Evolutionary conservation across 495 filamentous ascomycete species (phyloP), one percentile per base, ranked within the genome.

Genomic region (Pseudevernia furfuracea): DNA sequence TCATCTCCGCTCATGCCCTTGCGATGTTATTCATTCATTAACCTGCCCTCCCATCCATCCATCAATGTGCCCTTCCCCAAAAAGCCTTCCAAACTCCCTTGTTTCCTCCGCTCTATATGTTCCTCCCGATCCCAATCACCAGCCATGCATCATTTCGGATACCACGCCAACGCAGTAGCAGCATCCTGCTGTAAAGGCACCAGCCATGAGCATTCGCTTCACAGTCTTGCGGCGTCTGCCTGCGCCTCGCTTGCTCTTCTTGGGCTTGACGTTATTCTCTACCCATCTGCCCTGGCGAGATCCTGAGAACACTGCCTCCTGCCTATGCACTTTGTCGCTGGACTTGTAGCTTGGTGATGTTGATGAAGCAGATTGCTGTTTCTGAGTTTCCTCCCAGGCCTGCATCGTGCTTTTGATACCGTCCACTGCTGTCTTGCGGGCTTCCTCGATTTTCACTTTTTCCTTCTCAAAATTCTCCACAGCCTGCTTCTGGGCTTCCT

Each of bases 81-180:
- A 21, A 1, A 28, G 28, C 30, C 28, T 15, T 55, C 52, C 30
- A 3, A 6, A 34, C 17, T 55, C 30, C 52, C 9, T 32, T 43
- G 1, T 41, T 32, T 19, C 11, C 11, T 53, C 30, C 21, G 3
- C 46, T 59, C 23, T 41, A 52, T 58, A 25, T 15, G 21, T 59
- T 59, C 15, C 9, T 43, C 36, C 25, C 41, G 4, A 17, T 23
- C 23, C 44, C 19, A 53, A 19, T 49, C 25, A 38, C 15, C 17
- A 61, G 61, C 46, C 59, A 32, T 81, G 85, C 71, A 90, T 85
- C 62, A 82, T 86, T 69, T 92, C 87, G 8, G 76, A 74, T 19
- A 86, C 80, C n/a, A 87, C 87, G 5, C 87, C 88, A 48, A 90
- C 70, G 5, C 83, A 83, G 75, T 91, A 92, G 34, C 82, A 84